Percentiles rank a stretch among this genome's conserved stretches.
phyloP scores from a whole-genome alignment of 73 alveolate genomes.

The Symbiodinium natans region DNA sequence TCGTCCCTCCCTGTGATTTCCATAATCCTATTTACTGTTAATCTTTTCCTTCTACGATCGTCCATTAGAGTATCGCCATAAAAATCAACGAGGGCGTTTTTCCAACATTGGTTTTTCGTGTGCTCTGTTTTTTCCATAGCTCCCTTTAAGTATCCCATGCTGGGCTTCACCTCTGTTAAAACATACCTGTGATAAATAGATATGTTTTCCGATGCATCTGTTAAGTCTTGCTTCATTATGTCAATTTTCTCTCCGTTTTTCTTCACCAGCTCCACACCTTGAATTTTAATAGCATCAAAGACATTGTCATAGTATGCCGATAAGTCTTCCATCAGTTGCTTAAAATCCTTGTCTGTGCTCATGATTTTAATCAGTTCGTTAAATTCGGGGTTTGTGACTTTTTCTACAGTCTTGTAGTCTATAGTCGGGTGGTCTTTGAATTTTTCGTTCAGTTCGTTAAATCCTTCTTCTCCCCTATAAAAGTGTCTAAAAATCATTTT shows the following conservation, averaged over 20 bases:
- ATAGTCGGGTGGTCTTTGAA: too few relatives aligned
- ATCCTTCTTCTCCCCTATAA: too few relatives aligned
- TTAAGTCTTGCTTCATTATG: neutral
- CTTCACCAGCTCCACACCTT: neutral
- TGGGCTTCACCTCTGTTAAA: neutral
- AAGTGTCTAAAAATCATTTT: neutral
- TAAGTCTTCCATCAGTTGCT: neutral
- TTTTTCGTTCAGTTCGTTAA: too few relatives aligned
- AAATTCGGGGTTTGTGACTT: neutral
- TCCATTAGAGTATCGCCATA: neutral
- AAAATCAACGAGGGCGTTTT: neutral
- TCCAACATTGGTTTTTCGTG: neutral
- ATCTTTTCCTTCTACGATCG: conserved; percentile 1
- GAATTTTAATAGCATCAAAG: neutral
- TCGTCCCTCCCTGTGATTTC: conserved; percentile 26
- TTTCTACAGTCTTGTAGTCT: too few relatives aligned
- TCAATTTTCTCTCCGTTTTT: neutral
- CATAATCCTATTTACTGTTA: conserved; percentile 25
- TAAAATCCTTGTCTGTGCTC: neutral
- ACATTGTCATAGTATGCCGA: neutral
- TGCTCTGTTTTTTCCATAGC: neutral
- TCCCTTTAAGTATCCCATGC: neutral
- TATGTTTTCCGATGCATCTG: neutral
- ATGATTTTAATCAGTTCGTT: neutral
- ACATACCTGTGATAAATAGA: neutral